phyloP scores from a whole-genome alignment of 495 filamentous ascomycete genomes.

The Neurospora sp. region DNA sequence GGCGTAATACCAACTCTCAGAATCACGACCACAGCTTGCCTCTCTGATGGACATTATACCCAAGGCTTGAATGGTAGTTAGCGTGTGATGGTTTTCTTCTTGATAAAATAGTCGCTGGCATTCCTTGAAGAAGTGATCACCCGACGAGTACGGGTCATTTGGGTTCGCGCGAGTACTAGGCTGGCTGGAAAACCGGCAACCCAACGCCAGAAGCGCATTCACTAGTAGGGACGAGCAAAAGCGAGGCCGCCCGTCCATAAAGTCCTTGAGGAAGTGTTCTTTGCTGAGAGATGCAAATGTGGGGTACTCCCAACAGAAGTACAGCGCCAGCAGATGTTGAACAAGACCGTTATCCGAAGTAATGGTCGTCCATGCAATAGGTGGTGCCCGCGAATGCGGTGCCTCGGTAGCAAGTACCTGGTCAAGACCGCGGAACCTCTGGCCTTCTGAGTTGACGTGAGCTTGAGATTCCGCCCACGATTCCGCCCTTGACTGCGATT shows the following conservation, averaged over 20 bases:
- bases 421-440: constrained; percentile 23
- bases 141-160: constrained; percentile 51
- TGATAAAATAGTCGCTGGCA: constrained; percentile 49
- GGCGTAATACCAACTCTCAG: constrained; percentile 57
- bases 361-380: constrained; percentile 49
- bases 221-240: constrained; percentile 68
- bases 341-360: constrained; percentile 49
- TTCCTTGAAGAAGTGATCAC: constrained; percentile 64
- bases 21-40: constrained; percentile 52
- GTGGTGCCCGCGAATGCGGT: constrained; percentile 27
- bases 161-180: constrained; percentile 51
- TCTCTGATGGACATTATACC: constrained; percentile 64
- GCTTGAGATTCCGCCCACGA: constrained; percentile 26
- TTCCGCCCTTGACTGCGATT: constrained; percentile 29
- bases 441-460: constrained; percentile 5
- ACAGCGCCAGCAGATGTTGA: constrained; percentile 55
- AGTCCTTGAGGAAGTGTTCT: constrained; percentile 60
- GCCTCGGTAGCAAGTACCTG: constrained; percentile 26
- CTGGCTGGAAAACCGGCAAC: constrained; percentile 63
- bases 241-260: constrained; percentile 39
- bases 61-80: constrained; percentile 72
- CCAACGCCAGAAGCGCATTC: constrained; percentile 63
- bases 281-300: constrained; percentile 63
- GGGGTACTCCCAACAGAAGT: constrained; percentile 77
- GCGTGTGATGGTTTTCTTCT: constrained; percentile 44